phyloP scores from a whole-genome alignment of 768 basidiomycete genomes.

The Obba rivulosa region DNA sequence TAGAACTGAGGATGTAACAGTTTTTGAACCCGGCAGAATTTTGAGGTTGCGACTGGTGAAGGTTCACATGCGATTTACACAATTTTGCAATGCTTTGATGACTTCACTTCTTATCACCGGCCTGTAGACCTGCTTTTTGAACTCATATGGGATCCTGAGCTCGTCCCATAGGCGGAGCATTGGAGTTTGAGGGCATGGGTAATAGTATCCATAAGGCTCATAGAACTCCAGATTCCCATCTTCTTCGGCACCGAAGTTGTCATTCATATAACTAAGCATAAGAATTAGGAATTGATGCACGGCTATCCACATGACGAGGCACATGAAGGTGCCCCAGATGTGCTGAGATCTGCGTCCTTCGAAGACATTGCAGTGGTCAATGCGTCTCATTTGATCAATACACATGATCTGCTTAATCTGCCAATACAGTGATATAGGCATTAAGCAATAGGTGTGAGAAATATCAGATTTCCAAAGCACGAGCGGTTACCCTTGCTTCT shows the following conservation, averaged over 20 bases:
- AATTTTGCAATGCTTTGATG: no score
- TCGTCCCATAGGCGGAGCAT: conserved; percentile 37
- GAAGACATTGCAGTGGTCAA: conserved; percentile 31
- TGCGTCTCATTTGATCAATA: conserved; percentile 20
- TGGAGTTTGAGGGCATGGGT: conserved; percentile 27
- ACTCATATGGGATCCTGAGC: conserved; percentile 34
- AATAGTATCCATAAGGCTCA: conserved; percentile 20
- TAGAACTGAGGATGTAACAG: no score
- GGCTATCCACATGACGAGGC: conserved; percentile 36
- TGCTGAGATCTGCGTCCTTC: conserved; percentile 23
- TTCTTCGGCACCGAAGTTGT: conserved; percentile 22
- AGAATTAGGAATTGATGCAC: conserved; percentile 10
- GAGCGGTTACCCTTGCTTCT: background rate
- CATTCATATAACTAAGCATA: conserved; percentile 31
- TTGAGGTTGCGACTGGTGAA: no score
- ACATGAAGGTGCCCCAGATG: conserved; percentile 24
- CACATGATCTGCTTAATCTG: conserved; percentile 30
- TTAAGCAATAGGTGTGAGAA: conserved; percentile 17
- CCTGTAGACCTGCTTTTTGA: conserved; percentile 34
- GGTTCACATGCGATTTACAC: no score
- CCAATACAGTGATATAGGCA: conserved; percentile 23
- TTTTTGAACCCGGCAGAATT: no score
- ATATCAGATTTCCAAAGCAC: conserved; percentile 20
- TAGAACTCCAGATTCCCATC: conserved; percentile 21
- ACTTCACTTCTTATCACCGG: no score